A percentile compares a stretch with the other conserved stretches of the same genome.
phyloP scores from a whole-genome alignment of 257 asterid genomes.

The Solanum virginianum region DNA sequence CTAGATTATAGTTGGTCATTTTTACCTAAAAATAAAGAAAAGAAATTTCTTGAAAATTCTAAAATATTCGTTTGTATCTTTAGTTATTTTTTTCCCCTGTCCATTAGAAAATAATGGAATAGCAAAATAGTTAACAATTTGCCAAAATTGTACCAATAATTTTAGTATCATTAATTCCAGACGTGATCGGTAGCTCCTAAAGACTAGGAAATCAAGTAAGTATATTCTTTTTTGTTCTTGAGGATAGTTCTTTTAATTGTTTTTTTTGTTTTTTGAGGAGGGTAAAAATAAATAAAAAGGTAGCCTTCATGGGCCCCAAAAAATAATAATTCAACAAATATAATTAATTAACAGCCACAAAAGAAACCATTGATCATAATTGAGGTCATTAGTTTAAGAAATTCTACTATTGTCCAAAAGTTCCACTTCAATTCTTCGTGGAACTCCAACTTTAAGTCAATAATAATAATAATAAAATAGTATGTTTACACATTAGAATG shows the following conservation, averaged over 20 bases:
- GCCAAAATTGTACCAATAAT: background rate
- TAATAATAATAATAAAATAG: background rate
- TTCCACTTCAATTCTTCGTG: background rate
- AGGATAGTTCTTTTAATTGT: background rate
- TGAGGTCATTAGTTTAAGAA: background rate
- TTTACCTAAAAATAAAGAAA: background rate
- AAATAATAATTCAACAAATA: background rate
- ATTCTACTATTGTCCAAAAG: background rate
- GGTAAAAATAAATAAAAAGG: background rate
- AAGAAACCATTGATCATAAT: background rate
- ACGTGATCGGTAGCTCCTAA: background rate
- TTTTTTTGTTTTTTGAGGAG: background rate
- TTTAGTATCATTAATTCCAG: background rate
- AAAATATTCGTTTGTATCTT: background rate
- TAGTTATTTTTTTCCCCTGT: background rate
- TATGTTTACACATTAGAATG: background rate
- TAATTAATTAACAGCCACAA: background rate
- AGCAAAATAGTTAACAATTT: background rate
- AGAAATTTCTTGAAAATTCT: background rate
- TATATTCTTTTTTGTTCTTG: background rate
- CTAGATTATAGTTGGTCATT: background rate
- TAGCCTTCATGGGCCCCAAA: background rate
- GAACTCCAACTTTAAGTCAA: background rate
- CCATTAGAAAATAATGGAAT: background rate
- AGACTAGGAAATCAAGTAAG: background rate